A percentile compares a stretch with the other conserved stretches of the same genome.
Conservation (phyloP, 148 eudicot species). For the Polygonum aviculare region DNA sequence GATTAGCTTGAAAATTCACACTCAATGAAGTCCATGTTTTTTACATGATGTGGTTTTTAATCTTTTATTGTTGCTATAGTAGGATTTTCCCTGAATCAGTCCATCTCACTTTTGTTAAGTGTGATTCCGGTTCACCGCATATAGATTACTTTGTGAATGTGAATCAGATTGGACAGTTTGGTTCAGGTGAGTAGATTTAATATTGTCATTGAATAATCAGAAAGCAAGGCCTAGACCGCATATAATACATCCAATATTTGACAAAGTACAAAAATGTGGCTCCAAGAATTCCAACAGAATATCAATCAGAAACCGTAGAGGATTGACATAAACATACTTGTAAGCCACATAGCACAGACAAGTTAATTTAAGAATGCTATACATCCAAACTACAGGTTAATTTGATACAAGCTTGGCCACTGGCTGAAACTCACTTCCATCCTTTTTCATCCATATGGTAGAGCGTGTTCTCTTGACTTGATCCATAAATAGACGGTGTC, state of each 20-base stretch:
- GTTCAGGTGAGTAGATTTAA: too few relatives aligned
- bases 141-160: too few relatives aligned
- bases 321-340: neutral
- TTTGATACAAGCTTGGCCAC: slow-evolving; percentile 21
- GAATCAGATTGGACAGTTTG: too few relatives aligned
- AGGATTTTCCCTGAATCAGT: neutral
- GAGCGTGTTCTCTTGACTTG: slow-evolving; percentile 57
- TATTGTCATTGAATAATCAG: too few relatives aligned
- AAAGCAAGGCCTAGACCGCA: too few relatives aligned
- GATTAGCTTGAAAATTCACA: neutral
- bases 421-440: slow-evolving; percentile 23
- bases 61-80: neutral
- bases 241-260: too few relatives aligned
- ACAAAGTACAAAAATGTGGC: too few relatives aligned
- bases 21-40: neutral
- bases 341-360: neutral
- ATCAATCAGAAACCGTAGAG: neutral
- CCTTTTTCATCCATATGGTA: slow-evolving; percentile 44
- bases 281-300: neutral
- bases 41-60: neutral
- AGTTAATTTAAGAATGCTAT: neutral
- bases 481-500: slow-evolving; percentile 56
- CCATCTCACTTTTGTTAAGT: neutral
- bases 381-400: neutral
- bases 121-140: too few relatives aligned